phyloP scores from a whole-genome alignment of 371 early-diverging fungal genomes.

The Syncephalastrum sp. region DNA sequence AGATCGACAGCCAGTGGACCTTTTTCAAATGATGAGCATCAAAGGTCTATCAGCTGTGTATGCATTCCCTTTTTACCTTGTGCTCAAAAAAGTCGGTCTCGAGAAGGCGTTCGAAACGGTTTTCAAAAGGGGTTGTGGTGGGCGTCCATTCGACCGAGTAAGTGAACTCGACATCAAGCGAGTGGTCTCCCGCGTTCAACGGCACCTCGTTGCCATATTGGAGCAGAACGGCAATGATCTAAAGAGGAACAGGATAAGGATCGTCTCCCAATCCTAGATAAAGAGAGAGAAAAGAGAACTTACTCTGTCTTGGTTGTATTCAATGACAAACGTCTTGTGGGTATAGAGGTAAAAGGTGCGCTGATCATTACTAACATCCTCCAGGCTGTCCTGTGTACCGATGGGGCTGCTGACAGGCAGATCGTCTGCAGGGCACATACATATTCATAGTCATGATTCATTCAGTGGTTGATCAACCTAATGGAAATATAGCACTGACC shows the following conservation, averaged over 20 bases:
- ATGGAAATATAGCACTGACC: constrained; percentile 29
- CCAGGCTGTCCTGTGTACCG: constrained; percentile 24
- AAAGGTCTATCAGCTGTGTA: neutral
- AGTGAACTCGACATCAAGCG: constrained; percentile 60
- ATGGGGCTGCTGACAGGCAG: constrained; percentile 58
- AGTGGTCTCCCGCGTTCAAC: constrained; percentile 14
- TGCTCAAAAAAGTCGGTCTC: constrained; percentile 80
- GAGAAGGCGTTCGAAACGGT: constrained; percentile 67
- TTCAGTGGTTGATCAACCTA: no score
- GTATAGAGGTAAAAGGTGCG: constrained; percentile 56
- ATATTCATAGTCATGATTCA: no score
- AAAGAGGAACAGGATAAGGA: constrained; percentile 6
- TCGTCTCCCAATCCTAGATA: neutral
- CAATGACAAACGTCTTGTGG: constrained; percentile 59
- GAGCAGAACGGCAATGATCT: constrained; percentile 58
- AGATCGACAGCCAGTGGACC: constrained; percentile 88
- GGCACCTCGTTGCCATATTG: constrained; percentile 38
- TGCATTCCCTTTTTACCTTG: constrained; percentile 48
- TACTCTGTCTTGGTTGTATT: constrained; percentile 59
- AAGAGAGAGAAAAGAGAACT: neutral
- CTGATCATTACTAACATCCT: constrained; percentile 13
- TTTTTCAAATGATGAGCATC: constrained; percentile 14
- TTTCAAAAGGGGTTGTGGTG: constrained; percentile 57
- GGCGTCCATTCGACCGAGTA: constrained; percentile 71
- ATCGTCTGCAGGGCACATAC: constrained; percentile 35